Evolutionary conservation across 768 basidiomycete species (phyloP), one percentile per base, ranked within the genome.

Genomic region (Mycena maculata): DNA sequence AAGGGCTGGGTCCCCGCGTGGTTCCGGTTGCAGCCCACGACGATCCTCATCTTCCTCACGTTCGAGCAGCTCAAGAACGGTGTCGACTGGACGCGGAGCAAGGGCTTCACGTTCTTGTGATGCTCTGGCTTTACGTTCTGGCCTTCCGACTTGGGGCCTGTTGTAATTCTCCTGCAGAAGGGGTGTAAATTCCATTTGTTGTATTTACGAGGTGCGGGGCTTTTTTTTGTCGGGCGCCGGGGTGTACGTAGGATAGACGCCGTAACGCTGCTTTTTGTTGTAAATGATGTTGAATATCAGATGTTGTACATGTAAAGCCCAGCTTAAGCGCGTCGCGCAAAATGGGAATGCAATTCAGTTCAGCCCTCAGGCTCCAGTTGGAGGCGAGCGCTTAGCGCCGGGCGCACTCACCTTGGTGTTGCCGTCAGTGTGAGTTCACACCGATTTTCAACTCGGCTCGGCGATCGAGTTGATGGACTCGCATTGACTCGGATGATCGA

Each of bases 1-100:
- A 94, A 93, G 76, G 94, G 94, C 68, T 95, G 94, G 94, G 78
- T 95, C 11, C 94, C 94, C 0, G 92, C 93, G 13, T 95, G 93
- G 93, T 86, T 87, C 56, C 85, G 94, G 76, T 84, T 95, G 41
- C 92, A 95, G 74, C 94, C 93, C 0, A 95, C 93, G 45, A 95
- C 94, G 4, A 93, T 95, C 69, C 84, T 95, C 41, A 95, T 94
- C 75, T 95, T 94, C 83, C 76, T 95, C 68, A 93, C 91, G 9
- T 83, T 95, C 41, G 93, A 95, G 74, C 92, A 94, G 77, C 76
- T 94, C 70, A 94, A 88, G 86, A 90, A 89, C 58, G 72, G 81
- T 4, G 90, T 92, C 1, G 92, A 94, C 72, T 88, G 83, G 77
- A 77, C 85, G 60, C 79, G 90, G 63, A 70, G 72, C 48, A 78